Base-by-base conservation (phyloP, 2,329 filamentous ascomycete genomes). In the Pezicula carpinea region DNA sequence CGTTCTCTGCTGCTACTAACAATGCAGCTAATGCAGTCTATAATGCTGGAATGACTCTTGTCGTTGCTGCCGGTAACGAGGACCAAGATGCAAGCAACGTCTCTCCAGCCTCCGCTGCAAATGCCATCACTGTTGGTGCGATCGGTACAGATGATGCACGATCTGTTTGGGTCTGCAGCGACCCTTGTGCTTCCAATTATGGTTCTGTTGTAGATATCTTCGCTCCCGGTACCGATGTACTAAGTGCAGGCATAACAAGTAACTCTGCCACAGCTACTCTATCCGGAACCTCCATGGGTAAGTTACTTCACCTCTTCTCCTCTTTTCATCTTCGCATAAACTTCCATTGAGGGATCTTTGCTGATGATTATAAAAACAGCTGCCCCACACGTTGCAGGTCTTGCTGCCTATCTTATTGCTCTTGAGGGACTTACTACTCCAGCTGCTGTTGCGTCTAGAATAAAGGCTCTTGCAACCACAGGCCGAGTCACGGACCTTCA, bases 211-310 rank as follows among this genome's bases (percentile, higher is more conserved):
- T 77, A 38, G 73, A 77, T 46, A 64, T 77, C 53, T 71, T 72
- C 35, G 74, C 73, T 4, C n/a, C 33, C 5, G 33, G 33, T 35
- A 61, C 60, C 7, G 55, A 59, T 47, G 66, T 74, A 22, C 56
- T 67, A 1, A 74, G 69, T 45, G 66, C 76, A 13, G 77, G 70
- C 69, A 64, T 59, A 44, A 65, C 63, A 26, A 57, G 58, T 34
- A 62, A 60, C 33, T 64, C 54, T 3, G 67, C 73, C 22, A 70
- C 58, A 8, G 67, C 79, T 56, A 71, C 59, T 7, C 67, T 79
- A 57, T 74, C 69, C 13, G 80, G 79, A 23, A 83, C 80, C 2
- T 79, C 73, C 29, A 82, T 82, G 78, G 75, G 19, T n/a, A 4
- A 26, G 33, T 19, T 14, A 15, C 13, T 35, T 15, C 8, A n/a